Evolutionary conservation across 495 filamentous ascomycete genomes (phyloP).

Genomic region (Penicillium atrosanguineum): DNA sequence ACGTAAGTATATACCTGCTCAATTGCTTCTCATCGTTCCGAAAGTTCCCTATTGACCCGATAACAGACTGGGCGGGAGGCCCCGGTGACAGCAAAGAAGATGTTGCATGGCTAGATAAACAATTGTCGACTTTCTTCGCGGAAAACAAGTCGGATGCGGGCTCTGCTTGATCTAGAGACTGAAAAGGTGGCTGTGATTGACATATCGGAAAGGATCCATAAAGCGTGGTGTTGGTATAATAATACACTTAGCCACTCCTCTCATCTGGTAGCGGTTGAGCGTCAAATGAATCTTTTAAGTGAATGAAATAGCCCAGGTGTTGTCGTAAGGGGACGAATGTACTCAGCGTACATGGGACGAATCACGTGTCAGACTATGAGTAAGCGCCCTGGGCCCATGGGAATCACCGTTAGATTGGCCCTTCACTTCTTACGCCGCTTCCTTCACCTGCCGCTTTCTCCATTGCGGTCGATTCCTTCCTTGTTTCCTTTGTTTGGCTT

Average conservation of each 20-base stretch:
- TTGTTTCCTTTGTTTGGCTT: constrained; percentile 1
- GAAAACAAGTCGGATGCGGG: constrained; percentile 14
- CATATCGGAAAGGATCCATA: background rate
- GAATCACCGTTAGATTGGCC: constrained; percentile 12
- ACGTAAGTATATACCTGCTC: constrained; percentile 43
- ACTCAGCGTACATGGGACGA: background rate
- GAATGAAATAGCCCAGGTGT: too few relatives aligned
- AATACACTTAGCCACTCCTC: background rate
- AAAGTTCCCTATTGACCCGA: constrained; percentile 10
- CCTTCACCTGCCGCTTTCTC: constrained; percentile 13
- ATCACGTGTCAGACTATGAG: constrained; percentile 16
- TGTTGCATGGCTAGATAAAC: constrained; percentile 63
- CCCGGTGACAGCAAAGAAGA: constrained; percentile 63
- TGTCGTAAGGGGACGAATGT: too few relatives aligned
- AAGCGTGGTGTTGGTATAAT: background rate
- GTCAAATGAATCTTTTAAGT: too few relatives aligned
- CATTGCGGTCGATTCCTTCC: background rate
- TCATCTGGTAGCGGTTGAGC: background rate
- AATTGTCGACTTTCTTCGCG: constrained; percentile 50
- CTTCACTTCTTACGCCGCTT: constrained; percentile 3
- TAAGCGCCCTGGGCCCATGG: constrained; percentile 10
- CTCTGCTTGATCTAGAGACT: constrained; percentile 7
- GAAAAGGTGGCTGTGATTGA: constrained; percentile 5
- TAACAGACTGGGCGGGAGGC: constrained; percentile 56
- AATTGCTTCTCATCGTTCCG: background rate